Conservation (phyloP, 2,329 filamentous ascomycete genomes). For the Epichloe hybrida region DNA sequence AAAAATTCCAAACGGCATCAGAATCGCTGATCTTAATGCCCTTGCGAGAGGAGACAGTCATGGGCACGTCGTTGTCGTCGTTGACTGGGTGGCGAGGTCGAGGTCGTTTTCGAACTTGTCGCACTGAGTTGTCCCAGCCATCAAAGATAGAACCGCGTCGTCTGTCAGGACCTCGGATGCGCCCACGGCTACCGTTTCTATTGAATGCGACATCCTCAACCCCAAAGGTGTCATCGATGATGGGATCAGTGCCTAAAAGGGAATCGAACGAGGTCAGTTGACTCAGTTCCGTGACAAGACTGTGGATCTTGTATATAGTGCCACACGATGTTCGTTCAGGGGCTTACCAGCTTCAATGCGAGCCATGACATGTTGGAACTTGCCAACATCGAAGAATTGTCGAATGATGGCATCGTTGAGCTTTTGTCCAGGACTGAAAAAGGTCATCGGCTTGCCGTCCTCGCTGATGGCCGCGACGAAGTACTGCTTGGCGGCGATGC, state of each 20-base stretch:
- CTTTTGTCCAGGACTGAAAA: slow-evolving; percentile 28
- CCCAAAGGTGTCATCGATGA: slow-evolving; percentile 19
- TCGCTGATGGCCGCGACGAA: slow-evolving; percentile 39
- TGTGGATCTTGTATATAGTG: neutral
- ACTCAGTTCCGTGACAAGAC: neutral
- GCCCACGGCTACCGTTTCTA: slow-evolving; percentile 13
- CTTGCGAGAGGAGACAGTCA: slow-evolving; percentile 26
- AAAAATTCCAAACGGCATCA: slow-evolving; percentile 43
- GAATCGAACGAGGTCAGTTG: too few relatives aligned
- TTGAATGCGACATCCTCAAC: slow-evolving; percentile 14
- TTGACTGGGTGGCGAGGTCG: slow-evolving; percentile 24
- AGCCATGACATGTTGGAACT: slow-evolving; percentile 26
- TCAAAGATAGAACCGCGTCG: slow-evolving; percentile 19
- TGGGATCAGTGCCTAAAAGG: slow-evolving; percentile 18
- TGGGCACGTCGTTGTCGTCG: slow-evolving; percentile 27
- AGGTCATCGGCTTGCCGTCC: slow-evolving; percentile 31
- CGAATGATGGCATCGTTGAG: slow-evolving; percentile 25
- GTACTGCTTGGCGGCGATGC: slow-evolving; percentile 36
- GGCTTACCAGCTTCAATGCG: slow-evolving; percentile 26
- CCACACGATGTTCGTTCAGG: neutral
- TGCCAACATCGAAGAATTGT: slow-evolving; percentile 33
- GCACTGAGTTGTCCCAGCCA: slow-evolving; percentile 19
- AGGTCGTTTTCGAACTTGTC: slow-evolving; percentile 16
- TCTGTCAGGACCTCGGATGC: slow-evolving; percentile 16
- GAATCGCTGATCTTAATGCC: slow-evolving; percentile 40